Conservation (phyloP, 2,329 filamentous ascomycete species). For the Verticillium albo-atrum region DNA sequence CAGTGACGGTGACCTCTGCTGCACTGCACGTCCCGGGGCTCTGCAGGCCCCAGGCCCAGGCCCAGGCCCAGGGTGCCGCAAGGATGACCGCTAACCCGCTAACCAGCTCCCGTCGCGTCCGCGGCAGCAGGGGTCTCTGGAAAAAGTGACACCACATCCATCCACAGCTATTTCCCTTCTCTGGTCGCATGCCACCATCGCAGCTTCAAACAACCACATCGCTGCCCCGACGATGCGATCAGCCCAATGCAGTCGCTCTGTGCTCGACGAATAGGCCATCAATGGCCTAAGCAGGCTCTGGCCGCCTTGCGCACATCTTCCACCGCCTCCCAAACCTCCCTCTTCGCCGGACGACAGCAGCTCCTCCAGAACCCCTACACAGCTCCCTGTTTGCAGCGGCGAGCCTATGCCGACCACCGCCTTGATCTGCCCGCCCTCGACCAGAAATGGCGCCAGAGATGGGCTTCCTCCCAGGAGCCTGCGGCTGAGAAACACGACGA, state of each 20-base stretch:
- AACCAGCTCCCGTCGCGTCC: not conserved
- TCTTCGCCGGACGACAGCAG: not conserved
- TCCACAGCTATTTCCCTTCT: not conserved
- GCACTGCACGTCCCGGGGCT: not conserved
- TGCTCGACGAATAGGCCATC: constrained; percentile 17
- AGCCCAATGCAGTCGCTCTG: constrained; percentile 22
- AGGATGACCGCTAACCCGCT: not conserved
- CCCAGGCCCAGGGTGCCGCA: not conserved
- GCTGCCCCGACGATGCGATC: constrained; percentile 12
- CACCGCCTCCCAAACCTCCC: not conserved
- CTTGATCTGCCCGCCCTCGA: constrained; percentile 45
- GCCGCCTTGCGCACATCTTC: constrained; percentile 3
- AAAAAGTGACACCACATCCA: not conserved
- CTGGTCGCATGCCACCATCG: not conserved
- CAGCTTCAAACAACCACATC: not conserved
- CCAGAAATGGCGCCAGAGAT: constrained; percentile 47
- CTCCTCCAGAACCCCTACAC: not conserved
- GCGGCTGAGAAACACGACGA: constrained; percentile 10
- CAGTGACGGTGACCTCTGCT: not conserved
- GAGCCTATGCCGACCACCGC: constrained; percentile 28
- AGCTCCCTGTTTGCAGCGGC: constrained; percentile 10
- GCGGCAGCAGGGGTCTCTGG: not conserved
- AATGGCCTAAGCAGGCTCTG: constrained; percentile 6
- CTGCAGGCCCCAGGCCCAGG: not conserved
- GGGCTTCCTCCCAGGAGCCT: constrained; percentile 24